phyloP scores from a whole-genome alignment of 2,329 filamentous ascomycete species.

The Diaporthe citrichinensis region DNA sequence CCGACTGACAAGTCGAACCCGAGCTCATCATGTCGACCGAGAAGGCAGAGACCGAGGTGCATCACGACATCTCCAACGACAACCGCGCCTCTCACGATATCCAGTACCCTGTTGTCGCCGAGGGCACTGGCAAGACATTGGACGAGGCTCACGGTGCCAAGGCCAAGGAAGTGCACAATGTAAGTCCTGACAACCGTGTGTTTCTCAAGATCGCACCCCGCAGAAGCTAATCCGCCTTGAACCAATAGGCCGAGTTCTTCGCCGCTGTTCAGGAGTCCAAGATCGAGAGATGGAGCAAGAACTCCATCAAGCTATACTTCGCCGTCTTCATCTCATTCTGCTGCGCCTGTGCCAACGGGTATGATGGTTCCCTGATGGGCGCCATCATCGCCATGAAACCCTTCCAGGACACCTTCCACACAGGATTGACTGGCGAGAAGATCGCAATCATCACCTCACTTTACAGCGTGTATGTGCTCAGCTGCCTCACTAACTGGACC shows the following conservation, averaged over 20 bases:
- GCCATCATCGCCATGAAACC: conserved; percentile 59
- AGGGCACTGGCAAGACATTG: conserved; percentile 47
- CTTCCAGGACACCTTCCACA: conserved; percentile 58
- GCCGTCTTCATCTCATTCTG: conserved; percentile 61
- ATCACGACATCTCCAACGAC: conserved; percentile 36
- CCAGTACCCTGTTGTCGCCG: conserved; percentile 45
- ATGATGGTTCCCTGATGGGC: conserved; percentile 63
- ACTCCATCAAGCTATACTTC: conserved; percentile 59
- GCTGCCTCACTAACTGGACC: background rate
- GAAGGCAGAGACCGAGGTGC: conserved; percentile 38
- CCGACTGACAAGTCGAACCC: background rate
- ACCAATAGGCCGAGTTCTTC: conserved; percentile 60
- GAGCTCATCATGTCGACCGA: conserved; percentile 39
- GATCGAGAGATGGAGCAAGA: conserved; percentile 58
- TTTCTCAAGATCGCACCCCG: background rate
- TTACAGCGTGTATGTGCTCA: conserved; percentile 60
- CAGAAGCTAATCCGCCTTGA: conserved; percentile 35
- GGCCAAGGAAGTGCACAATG: conserved; percentile 58
- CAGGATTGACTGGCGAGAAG: conserved; percentile 53
- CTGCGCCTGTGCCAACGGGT: conserved; percentile 63
- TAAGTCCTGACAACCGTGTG: conserved; percentile 45
- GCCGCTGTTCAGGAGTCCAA: conserved; percentile 62
- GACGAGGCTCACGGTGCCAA: conserved; percentile 51
- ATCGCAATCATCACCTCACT: conserved; percentile 62
- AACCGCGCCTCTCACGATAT: conserved; percentile 25